Evolutionary conservation across 2,329 filamentous ascomycete species (phyloP).

Genomic region (Metarhizium guizhouense): DNA sequence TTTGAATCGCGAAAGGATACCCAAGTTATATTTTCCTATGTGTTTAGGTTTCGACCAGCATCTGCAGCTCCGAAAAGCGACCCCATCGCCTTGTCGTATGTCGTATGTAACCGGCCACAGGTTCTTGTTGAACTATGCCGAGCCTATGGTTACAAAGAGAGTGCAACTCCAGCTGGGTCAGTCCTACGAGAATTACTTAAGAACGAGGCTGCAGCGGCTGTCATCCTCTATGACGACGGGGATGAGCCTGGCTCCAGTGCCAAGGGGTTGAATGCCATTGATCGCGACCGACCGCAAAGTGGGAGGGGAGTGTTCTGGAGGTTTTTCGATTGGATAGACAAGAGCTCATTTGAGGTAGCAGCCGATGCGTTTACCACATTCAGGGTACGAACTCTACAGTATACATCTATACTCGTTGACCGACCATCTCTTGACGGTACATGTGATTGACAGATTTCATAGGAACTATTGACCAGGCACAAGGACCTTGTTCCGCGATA

Average conservation of each 20-base stretch:
- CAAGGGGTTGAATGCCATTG: conserved; percentile 70
- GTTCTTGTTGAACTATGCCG: conserved; percentile 82
- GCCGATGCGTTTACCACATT: conserved; percentile 98
- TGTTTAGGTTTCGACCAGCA: conserved; percentile 78
- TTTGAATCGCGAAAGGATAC: conserved; percentile 96
- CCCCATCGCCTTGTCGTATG: conserved; percentile 78
- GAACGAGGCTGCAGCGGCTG: conserved; percentile 80
- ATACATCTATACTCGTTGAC: neutral
- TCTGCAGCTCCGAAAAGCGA: conserved; percentile 60
- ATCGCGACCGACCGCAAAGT: conserved; percentile 64
- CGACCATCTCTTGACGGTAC: neutral
- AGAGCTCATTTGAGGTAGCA: conserved; percentile 90
- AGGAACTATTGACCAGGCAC: conserved; percentile 92
- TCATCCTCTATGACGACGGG: conserved; percentile 89
- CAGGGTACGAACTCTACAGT: conserved; percentile 48
- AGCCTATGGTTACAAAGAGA: conserved; percentile 84
- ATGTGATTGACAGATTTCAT: neutral
- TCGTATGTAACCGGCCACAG: conserved; percentile 77
- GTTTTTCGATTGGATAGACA: conserved; percentile 96
- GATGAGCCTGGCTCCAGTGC: conserved; percentile 59
- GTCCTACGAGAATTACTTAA: conserved; percentile 83
- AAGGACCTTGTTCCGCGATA: conserved; percentile 86
- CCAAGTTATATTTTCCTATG: conserved; percentile 90
- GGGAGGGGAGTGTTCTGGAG: conserved; percentile 89
- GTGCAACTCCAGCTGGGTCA: conserved; percentile 82